These are phyloP conservation scores for Hypoxylon sp. DNA, from an alignment of 2,329 filamentous ascomycete species.

Conservation along the genomic window DNA sequence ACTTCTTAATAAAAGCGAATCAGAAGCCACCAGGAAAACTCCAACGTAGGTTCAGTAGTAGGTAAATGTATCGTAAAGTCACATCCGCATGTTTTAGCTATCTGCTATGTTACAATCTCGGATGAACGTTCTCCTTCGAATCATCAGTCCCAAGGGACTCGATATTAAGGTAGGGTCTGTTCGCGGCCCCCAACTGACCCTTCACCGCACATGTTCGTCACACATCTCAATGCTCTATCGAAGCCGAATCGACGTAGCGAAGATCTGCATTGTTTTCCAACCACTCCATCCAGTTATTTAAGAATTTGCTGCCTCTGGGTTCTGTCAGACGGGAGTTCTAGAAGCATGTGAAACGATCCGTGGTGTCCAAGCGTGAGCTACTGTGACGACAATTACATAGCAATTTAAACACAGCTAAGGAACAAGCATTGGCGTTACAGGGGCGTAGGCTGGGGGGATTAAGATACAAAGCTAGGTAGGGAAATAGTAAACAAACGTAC, in stretches of 20 bases:
- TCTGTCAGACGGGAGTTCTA: constrained; percentile 33
- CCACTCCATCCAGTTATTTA: constrained; percentile 92
- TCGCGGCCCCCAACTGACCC: constrained; percentile 23
- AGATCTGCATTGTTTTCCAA: constrained; percentile 92
- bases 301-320: constrained; percentile 82
- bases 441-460: neutral
- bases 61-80: constrained; percentile 29
- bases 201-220: constrained; percentile 19
- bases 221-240: constrained; percentile 48
- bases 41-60: constrained; percentile 12
- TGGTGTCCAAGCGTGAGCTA: constrained; percentile 33
- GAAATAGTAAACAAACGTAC: constrained; percentile 68
- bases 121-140: constrained; percentile 38
- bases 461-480: constrained; percentile 7
- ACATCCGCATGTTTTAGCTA: constrained; percentile 23
- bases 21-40: constrained; percentile 22
- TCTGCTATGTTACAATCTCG: constrained; percentile 28
- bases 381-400: constrained; percentile 11
- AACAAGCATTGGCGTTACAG: constrained; percentile 14
- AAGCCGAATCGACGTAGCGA: constrained; percentile 80
- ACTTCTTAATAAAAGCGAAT: constrained; percentile 27
- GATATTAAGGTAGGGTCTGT: constrained; percentile 31
- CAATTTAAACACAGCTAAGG: constrained; percentile 14
- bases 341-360: constrained; percentile 29
- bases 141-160: constrained; percentile 19